Evolutionary conservation across 2,329 filamentous ascomycete species (phyloP), one percentile per base, ranked within the genome.

Genomic region (Colletotrichum tabaci): DNA sequence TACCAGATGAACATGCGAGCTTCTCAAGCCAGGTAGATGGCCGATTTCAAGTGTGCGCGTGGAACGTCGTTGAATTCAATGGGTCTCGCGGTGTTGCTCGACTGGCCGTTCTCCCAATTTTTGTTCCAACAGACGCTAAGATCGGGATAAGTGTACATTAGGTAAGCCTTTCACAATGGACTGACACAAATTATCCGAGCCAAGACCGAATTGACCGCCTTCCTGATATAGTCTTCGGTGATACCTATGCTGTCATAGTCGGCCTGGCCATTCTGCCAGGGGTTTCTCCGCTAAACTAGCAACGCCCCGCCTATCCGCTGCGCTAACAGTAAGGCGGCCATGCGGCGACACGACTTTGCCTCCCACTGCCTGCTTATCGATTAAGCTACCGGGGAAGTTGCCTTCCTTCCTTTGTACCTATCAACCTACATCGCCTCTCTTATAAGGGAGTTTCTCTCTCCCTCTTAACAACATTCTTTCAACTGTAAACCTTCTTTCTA

Each of bases 361-460:
- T 71, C 52, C 26, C 21, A 44, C 57, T 58, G 57, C 57, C 52
- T 69, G 63, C 30, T 72, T 72, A 72, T 72, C 69, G 69, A 72
- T 72, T 67, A 71, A 67, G 64, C 57, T 67, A 62, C 49, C 40
- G 35, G 50, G 66, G 52, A 44, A 71, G 46, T 52, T 71, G 67
- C 44, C 63, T 60, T 65, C 42, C 50, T 38, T 57, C 53, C 18
- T 23, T 26, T 23, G 5, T 3, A 26, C 49, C 23, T 26, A 18
- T 15, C 50, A 30, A n/a, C 49, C 26, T n/a, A 38, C 15, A 7
- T 38, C 30, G n/a, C n/a, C 35, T 26, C n/a, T 42, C 8, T n/a
- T 4, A 35, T 21, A 44, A 38, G 2, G 7, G 21, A n/a, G 15
- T 16, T 7, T 16, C 18, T 42, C 30, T 21, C 7, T 12, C 35